Base-by-base conservation (phyloP, 176 grass and related monocot species). In the Phoenix roebelenii region DNA sequence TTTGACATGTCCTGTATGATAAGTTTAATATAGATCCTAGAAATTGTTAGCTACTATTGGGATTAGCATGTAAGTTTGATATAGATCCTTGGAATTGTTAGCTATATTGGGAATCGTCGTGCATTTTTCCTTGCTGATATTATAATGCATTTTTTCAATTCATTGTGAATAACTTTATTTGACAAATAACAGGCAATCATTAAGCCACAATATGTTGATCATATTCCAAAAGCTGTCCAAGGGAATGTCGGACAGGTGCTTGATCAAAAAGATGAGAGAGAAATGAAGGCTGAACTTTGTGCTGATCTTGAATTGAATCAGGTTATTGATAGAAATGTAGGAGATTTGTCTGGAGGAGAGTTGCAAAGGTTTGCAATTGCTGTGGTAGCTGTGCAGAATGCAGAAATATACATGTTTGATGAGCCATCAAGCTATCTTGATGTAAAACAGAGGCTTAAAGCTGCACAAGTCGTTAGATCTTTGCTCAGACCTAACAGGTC, bases 361-460 rank as follows among this genome's bases (percentile, higher is more conserved):
- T 68, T 95, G 57, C 85, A 95, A 77, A 84, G 89, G 54, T 82
- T 95, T 75, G 92, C 92, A 24, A 97, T 97, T 65, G 87, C 92
- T 61, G 83, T 87, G 64, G 78, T 75, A 67, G 87, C 87, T 56
- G 64, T 91, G 51, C 87, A 91, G 74, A 84, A 87, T 77, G 92
- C 87, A 0, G 83, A 90, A 48, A 76, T 90, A 49, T 96, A 75
- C 69, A 90, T 87, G 86, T 90, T 95, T 25, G 86, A 95, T 65
- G 91, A 95, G 50, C 80, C 91, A 51, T 84, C 80, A 68, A 89
- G 80, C 67, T 95, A 87, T 68, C 86, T 95, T 56, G 83, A 95
- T 74, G 83, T 95, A 25, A 95, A 80, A 64, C 91, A 95, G 78
- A 81, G 92, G 68, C 87, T 96, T 28, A 90, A 96, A 83, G 86